Evolutionary conservation across 495 filamentous ascomycete genomes (phyloP).

Genomic region (Penicillium angulare): DNA sequence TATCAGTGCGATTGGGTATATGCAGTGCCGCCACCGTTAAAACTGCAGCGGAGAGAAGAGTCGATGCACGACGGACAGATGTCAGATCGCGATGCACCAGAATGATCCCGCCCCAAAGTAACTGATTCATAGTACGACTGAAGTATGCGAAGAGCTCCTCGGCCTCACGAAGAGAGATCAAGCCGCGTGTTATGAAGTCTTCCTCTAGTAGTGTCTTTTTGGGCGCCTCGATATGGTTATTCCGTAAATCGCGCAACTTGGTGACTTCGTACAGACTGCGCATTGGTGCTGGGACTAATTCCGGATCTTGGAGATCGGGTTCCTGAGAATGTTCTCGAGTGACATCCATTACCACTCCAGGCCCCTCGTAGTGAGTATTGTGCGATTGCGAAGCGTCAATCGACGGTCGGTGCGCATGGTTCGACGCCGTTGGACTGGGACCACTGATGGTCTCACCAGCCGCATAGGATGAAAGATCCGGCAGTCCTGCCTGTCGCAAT

Average conservation of each 20-base stretch:
- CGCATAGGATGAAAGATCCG: conserved; percentile 40
- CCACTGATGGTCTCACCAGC: conserved; percentile 30
- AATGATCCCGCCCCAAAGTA: conserved; percentile 57
- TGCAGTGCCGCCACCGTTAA: conserved; percentile 54
- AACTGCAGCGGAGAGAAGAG: conserved; percentile 49
- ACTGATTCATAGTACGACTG: conserved; percentile 53
- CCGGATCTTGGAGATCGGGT: conserved; percentile 44
- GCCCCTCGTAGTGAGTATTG: conserved; percentile 27
- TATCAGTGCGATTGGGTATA: conserved; percentile 49
- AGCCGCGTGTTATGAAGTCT: conserved; percentile 51
- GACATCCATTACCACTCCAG: conserved; percentile 36
- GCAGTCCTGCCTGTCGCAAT: conserved; percentile 38
- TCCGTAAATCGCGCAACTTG: conserved; percentile 52
- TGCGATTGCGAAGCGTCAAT: conserved; percentile 28
- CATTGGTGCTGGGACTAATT: conserved; percentile 56
- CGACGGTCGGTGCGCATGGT: conserved; percentile 25
- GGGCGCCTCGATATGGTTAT: conserved; percentile 42
- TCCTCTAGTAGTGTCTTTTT: conserved; percentile 47
- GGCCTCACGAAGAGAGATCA: conserved; percentile 49
- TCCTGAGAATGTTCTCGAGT: conserved; percentile 55
- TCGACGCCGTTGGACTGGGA: conserved; percentile 32
- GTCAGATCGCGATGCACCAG: conserved; percentile 50
- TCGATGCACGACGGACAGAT: conserved; percentile 48
- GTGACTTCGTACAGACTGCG: conserved; percentile 61
- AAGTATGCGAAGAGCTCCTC: conserved; percentile 52